Base-by-base conservation (phyloP, 2,329 filamentous ascomycete genomes). In the Xylariaceae sp. region DNA sequence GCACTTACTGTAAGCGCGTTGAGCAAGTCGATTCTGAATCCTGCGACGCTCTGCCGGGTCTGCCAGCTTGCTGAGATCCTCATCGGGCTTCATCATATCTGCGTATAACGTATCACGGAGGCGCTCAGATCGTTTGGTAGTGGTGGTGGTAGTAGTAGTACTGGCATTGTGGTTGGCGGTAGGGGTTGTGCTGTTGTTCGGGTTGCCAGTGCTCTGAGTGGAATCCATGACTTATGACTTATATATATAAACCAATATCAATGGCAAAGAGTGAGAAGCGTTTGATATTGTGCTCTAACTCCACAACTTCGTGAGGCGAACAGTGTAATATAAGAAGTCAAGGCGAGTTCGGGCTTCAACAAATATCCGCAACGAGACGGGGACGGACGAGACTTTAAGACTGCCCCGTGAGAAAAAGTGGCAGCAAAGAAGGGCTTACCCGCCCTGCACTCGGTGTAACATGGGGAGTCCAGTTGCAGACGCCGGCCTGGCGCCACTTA, bases 1-100 rank as follows among this genome's bases (percentile, higher is more conserved):
- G 39, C n/a, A 65, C 65, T 41, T 65, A 66, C 65, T 53, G 53
- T 66, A 66, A 34, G 65, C 65, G 39, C 65, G 60, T 47, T 66
- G 65, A 52, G 65, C 65, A 47, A 66, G 59, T 51, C 65, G 65
- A 48, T 66, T 66, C 53, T 66, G 65, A 30, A 66, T 65, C 39
- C 63, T 63, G 50, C 65, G 55, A 17, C 65, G 61, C 17, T 66
- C 65, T 23, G 62, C 64, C 34, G 65, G 63, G 49, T 66, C 63
- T 6, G 63, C 60, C 65, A 66, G 62, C 15, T 64, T 65, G 53
- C 65, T 66, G 39, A 65, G 60, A 56, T 66, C 65, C 51, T 66
- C 65, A 44, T 66, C 65, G 3, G 65, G 65, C 65, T 65, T 66
- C 65, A 66, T 66, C 65, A 66, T 65, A 39, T 66, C 62, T 45